Conservation (phyloP, 2,329 filamentous ascomycete species). For the Aspergillus fumigatiaffinis region DNA sequence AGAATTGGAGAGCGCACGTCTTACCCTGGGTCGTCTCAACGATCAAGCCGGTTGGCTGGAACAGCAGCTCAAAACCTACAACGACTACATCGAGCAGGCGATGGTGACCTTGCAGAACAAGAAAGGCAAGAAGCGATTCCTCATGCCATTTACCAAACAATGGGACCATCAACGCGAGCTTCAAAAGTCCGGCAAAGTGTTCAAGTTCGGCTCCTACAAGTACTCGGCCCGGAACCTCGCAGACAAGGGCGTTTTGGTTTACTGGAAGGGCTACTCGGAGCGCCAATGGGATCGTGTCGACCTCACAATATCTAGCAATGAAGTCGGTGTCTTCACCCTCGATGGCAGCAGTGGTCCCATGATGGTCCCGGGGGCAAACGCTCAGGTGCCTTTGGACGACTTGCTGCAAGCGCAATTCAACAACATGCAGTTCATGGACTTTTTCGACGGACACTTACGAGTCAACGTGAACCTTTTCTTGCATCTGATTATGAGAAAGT, state of each 20-base stretch:
- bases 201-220: slow-evolving; percentile 97
- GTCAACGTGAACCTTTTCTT: slow-evolving; percentile 95
- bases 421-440: slow-evolving; percentile 89
- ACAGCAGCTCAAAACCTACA: slow-evolving; percentile 93
- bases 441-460: slow-evolving; percentile 82
- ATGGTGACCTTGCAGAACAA: slow-evolving; percentile 97
- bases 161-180: slow-evolving; percentile 98
- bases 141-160: slow-evolving; percentile 95
- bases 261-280: slow-evolving; percentile 79
- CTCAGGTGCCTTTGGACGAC: slow-evolving; percentile 84
- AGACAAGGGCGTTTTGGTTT: slow-evolving; percentile 90
- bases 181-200: slow-evolving; percentile 83
- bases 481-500: slow-evolving; percentile 98
- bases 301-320: slow-evolving; percentile 88
- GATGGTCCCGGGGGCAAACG: slow-evolving; percentile 91
- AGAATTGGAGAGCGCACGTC: slow-evolving; percentile 66
- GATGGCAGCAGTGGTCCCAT: slow-evolving; percentile 89
- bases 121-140: slow-evolving; percentile 90
- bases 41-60: slow-evolving; percentile 83
- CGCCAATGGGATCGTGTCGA: slow-evolving; percentile 89
- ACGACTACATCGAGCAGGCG: slow-evolving; percentile 98
- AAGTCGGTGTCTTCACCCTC: slow-evolving; percentile 89
- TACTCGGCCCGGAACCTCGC: slow-evolving; percentile 85
- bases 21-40: slow-evolving; percentile 46
- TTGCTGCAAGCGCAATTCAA: slow-evolving; percentile 96